These are phyloP conservation scores for Tetrapisispora pingtungensis DNA, from an alignment of 805 yeast genomes.

Conservation along the genomic window DNA sequence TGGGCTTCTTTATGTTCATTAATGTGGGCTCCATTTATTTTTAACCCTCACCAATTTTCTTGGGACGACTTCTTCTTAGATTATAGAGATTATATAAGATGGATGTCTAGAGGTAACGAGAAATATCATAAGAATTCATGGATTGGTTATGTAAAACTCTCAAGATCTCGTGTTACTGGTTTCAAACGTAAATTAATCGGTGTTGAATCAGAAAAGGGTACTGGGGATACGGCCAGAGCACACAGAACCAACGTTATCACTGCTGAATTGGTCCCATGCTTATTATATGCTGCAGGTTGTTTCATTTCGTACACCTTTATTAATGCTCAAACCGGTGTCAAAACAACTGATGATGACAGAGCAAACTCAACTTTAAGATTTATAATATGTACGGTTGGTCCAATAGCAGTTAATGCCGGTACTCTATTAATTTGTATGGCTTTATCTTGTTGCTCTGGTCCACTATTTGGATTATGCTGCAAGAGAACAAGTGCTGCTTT, in stretches of 20 bases:
- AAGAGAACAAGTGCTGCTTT: conserved; percentile 91
- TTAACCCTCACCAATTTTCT: conserved; percentile 96
- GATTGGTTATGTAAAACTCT: conserved; percentile 73
- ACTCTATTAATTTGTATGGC: conserved; percentile 62
- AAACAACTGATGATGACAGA: conserved; percentile 32
- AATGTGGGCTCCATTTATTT: conserved; percentile 83
- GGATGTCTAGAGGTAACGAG: conserved; percentile 86
- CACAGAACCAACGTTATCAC: conserved; percentile 63
- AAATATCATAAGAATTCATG: conserved; percentile 83
- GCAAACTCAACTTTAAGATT: conserved; percentile 67
- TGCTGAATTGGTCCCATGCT: conserved; percentile 62
- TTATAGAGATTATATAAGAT: conserved; percentile 83
- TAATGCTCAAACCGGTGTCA: conserved; percentile 80
- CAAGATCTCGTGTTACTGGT: conserved; percentile 79
- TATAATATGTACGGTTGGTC: conserved; percentile 75
- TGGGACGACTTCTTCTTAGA: conserved; percentile 94
- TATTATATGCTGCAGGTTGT: conserved; percentile 66
- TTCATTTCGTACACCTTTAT: conserved; percentile 70
- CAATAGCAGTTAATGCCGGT: conserved; percentile 85
- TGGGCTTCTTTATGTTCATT: conserved; percentile 87
- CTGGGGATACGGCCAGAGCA: conserved; percentile 76
- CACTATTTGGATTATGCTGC: conserved; percentile 85
- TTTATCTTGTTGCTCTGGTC: conserved; percentile 94
- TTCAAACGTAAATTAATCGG: conserved; percentile 65
- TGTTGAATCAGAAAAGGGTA: conserved; percentile 68